phyloP scores from a whole-genome alignment of 2,329 filamentous ascomycete species.

The Fusarium praegraminearum region DNA sequence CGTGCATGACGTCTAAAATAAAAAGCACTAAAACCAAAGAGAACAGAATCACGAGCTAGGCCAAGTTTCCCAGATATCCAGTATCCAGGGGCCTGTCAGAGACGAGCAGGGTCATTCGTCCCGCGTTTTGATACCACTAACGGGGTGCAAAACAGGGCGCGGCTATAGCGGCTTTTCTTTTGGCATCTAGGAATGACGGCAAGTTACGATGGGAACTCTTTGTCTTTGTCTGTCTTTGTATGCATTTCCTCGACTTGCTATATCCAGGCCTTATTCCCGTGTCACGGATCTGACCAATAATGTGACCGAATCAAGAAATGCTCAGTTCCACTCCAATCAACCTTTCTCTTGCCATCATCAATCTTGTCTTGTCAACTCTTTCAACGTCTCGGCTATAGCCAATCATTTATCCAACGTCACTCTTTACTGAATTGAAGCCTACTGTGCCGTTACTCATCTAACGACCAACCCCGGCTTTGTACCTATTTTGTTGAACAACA shows the following conservation, averaged over 20 bases:
- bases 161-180: slow-evolving; percentile 28
- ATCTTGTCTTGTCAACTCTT: not conserved
- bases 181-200: slow-evolving; percentile 14
- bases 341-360: not conserved
- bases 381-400: not conserved
- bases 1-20: not conserved
- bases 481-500: not conserved
- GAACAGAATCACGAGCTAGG: slow-evolving; percentile 22
- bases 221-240: not conserved
- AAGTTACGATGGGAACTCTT: not conserved
- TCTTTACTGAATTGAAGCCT: not conserved
- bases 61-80: slow-evolving; percentile 5
- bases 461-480: not conserved
- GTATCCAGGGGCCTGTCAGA: slow-evolving; percentile 2
- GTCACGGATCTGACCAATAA: slow-evolving; percentile 10
- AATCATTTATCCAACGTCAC: not conserved
- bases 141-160: not conserved
- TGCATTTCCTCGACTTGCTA: not conserved
- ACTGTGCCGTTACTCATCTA: not conserved
- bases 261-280: not conserved
- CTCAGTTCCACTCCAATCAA: slow-evolving; percentile 8
- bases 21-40: not conserved
- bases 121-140: not conserved
- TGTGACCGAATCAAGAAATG: not conserved
- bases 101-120: slow-evolving; percentile 14